Percentiles rank a stretch among this genome's conserved stretches.
These are phyloP conservation scores for Camellia lanceoleosa DNA, from an alignment of 148 eudicot species.

Conservation along the genomic window DNA sequence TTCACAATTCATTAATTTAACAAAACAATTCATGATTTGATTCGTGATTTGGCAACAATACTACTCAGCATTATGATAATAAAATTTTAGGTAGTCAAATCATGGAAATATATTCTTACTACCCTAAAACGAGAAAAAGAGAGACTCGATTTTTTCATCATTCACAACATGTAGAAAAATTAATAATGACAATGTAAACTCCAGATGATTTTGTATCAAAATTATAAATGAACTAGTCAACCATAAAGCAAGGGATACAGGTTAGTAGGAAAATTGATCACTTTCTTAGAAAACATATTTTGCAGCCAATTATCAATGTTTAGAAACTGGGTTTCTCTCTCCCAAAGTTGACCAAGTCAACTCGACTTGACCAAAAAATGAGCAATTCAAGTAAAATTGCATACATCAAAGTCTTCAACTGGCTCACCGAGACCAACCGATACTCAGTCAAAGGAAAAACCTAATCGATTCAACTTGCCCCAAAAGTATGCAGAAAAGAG, in stretches of 20 bases:
- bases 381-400: neutral
- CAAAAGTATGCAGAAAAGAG: too few species aligned
- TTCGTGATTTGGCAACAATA: too few species aligned
- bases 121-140: neutral
- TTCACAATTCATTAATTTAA: too few species aligned
- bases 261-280: neutral
- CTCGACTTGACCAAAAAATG: neutral
- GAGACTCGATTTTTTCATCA: neutral
- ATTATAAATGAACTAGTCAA: constrained; percentile 5
- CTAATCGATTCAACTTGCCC: neutral
- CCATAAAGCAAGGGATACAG: neutral
- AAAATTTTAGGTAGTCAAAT: too few species aligned
- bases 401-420: neutral
- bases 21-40: too few species aligned
- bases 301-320: too few species aligned
- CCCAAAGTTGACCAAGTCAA: neutral
- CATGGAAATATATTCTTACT: neutral
- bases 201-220: neutral
- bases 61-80: neutral
- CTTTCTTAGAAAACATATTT: too few species aligned
- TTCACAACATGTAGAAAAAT: neutral
- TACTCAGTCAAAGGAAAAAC: neutral
- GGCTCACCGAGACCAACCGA: neutral
- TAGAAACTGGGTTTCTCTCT: neutral
- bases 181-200: neutral